phyloP scores from a whole-genome alignment of 148 eudicot genomes.

The Limonium bicolor region DNA sequence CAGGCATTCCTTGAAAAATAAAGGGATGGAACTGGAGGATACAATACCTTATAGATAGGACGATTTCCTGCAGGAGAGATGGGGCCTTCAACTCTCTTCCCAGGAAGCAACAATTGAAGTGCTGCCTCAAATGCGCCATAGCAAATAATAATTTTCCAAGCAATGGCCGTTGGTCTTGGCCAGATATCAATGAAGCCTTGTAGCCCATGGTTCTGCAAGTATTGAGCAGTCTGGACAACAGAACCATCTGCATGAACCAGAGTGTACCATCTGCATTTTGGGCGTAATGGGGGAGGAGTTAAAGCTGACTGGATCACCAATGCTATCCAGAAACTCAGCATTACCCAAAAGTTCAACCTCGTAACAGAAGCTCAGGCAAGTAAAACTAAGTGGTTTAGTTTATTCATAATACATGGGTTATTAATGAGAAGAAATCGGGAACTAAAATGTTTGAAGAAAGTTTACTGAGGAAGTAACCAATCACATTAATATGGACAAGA shows the following conservation, averaged over 20 bases:
- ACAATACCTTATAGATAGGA: constrained; percentile 78
- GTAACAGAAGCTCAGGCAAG: too few species aligned
- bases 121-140: constrained; percentile 91
- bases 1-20: too few species aligned
- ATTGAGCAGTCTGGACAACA: constrained; percentile 33
- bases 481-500: too few species aligned
- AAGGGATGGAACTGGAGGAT: too few species aligned
- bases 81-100: constrained; percentile 88
- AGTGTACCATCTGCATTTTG: constrained; percentile 93
- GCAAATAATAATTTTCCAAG: constrained; percentile 75
- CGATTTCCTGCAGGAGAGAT: constrained; percentile 79
- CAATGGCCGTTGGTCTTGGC: constrained; percentile 68
- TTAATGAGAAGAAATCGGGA: too few species aligned
- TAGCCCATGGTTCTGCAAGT: constrained; percentile 43
- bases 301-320: too few species aligned
- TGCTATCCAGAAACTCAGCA: neutral
- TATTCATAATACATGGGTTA: too few species aligned
- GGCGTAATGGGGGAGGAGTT: too few species aligned
- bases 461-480: too few species aligned
- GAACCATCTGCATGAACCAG: constrained; percentile 98
- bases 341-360: neutral
- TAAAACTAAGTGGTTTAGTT: too few species aligned
- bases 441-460: too few species aligned
- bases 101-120: constrained; percentile 72
- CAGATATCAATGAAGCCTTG: constrained; percentile 64